Percentiles rank a stretch among this genome's conserved stretches.
Conservation (phyloP, 2,329 filamentous ascomycete genomes). For the Epichloe glyceriae region DNA sequence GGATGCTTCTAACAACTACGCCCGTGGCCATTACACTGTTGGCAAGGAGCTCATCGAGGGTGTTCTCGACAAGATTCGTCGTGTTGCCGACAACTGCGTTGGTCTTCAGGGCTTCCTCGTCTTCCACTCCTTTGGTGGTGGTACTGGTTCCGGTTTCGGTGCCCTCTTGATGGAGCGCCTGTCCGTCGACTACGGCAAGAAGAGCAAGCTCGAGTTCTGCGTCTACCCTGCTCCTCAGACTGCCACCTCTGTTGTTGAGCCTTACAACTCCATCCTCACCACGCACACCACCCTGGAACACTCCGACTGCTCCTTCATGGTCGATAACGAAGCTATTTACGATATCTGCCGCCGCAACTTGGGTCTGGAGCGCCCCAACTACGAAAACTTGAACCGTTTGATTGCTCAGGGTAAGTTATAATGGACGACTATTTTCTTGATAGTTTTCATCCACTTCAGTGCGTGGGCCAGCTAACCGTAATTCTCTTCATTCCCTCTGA, state of each 20-base stretch:
- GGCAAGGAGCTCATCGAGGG: constrained; percentile 99
- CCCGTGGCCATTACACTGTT: constrained; percentile 98
- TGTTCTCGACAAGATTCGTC: constrained; percentile 94
- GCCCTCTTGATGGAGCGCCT: constrained; percentile 97
- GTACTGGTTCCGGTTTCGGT: constrained; percentile 97
- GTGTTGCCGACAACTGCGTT: constrained; percentile 93
- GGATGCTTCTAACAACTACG: constrained; percentile 99
- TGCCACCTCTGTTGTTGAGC: constrained; percentile 94
- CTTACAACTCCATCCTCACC: constrained; percentile 98
- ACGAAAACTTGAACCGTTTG: constrained; percentile 96
- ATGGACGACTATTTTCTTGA: not conserved
- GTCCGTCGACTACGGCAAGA: constrained; percentile 98
- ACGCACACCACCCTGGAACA: constrained; percentile 99
- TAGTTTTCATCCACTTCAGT: not conserved
- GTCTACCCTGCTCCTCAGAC: constrained; percentile 97
- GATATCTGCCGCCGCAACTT: constrained; percentile 98
- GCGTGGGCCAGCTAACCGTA: not conserved
- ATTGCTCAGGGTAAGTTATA: constrained; percentile 77
- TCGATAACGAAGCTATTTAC: constrained; percentile 99
- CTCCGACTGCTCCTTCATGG: constrained; percentile 99
- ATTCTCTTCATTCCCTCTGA: not conserved
- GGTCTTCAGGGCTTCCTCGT: constrained; percentile 98
- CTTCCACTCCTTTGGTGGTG: constrained; percentile 99
- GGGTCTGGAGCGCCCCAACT: constrained; percentile 92
- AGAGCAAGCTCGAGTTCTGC: constrained; percentile 99